These are phyloP conservation scores for Acanthamoeba culbertsoni DNA, from an alignment of 208 protist species.

Conservation along the genomic window DNA sequence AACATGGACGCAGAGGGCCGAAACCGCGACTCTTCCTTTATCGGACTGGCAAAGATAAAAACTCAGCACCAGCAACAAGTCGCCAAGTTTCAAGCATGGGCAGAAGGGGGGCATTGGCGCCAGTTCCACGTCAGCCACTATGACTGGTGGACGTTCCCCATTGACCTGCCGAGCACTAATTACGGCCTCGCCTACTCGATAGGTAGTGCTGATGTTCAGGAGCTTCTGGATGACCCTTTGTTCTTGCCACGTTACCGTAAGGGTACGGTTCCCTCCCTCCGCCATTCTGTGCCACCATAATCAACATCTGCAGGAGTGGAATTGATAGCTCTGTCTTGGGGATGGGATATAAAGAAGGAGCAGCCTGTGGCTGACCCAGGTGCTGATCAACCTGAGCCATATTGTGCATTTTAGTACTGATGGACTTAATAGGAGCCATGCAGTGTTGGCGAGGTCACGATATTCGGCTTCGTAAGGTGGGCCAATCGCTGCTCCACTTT, in stretches of 20 bases:
- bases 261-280: not conserved
- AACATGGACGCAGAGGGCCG: not conserved
- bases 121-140: not conserved
- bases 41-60: not conserved
- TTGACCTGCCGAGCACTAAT: conserved; percentile 30
- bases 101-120: not conserved
- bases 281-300: not conserved
- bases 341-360: not conserved
- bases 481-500: conserved; percentile 3
- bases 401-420: not conserved
- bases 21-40: not conserved
- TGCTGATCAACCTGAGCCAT: not conserved
- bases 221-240: not conserved
- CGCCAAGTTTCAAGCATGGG: not conserved
- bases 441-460: not conserved
- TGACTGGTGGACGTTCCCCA: conserved; percentile 30
- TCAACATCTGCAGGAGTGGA: not conserved
- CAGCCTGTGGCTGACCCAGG: not conserved
- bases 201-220: not conserved
- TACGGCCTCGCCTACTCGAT: not conserved
- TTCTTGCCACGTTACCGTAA: not conserved
- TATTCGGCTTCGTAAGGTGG: conserved; percentile 28
- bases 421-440: not conserved
- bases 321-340: not conserved
- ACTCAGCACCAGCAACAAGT: not conserved